phyloP scores from a whole-genome alignment of 139 green algal species.

The Zygnema cylindricum region DNA sequence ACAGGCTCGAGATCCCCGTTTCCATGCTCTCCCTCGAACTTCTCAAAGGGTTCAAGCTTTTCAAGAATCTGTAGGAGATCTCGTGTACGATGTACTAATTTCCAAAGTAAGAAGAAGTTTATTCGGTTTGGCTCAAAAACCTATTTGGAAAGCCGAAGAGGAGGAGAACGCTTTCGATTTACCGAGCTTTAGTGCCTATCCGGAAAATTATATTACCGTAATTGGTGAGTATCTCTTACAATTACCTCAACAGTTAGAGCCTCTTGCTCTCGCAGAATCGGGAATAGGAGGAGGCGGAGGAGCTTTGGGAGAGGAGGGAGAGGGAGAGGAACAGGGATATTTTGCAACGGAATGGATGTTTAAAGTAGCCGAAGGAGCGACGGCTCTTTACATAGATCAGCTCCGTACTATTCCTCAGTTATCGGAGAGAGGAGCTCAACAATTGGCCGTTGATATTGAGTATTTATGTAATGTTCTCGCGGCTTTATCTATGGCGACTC shows the following conservation, averaged over 20 bases:
- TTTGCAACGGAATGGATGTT: constrained; percentile 86
- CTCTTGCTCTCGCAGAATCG: constrained; percentile 9
- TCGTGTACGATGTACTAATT: constrained; percentile 75
- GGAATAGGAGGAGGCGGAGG: constrained; percentile 6
- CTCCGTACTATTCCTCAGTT: constrained; percentile 67
- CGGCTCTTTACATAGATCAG: constrained; percentile 64
- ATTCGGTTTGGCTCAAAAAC: not conserved
- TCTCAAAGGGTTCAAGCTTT: constrained; percentile 51
- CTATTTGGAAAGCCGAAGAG: constrained; percentile 54
- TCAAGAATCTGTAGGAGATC: constrained; percentile 54
- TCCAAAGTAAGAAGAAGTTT: constrained; percentile 46
- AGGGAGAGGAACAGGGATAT: constrained; percentile 62
- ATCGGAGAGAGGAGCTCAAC: constrained; percentile 68
- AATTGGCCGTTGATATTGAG: constrained; percentile 89
- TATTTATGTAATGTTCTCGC: constrained; percentile 93
- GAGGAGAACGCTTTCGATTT: constrained; percentile 68
- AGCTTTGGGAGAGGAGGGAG: not conserved
- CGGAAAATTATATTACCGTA: constrained; percentile 71
- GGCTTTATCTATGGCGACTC: constrained; percentile 79
- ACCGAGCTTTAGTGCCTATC: constrained; percentile 86
- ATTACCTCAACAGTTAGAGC: constrained; percentile 87
- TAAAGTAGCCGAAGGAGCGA: constrained; percentile 64
- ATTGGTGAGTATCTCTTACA: constrained; percentile 90
- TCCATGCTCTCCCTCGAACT: constrained; percentile 52
- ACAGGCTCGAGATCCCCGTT: constrained; percentile 44